Evolutionary conservation across 176 grass and related monocot genomes (phyloP).

Genomic region (Oryza nivara): DNA sequence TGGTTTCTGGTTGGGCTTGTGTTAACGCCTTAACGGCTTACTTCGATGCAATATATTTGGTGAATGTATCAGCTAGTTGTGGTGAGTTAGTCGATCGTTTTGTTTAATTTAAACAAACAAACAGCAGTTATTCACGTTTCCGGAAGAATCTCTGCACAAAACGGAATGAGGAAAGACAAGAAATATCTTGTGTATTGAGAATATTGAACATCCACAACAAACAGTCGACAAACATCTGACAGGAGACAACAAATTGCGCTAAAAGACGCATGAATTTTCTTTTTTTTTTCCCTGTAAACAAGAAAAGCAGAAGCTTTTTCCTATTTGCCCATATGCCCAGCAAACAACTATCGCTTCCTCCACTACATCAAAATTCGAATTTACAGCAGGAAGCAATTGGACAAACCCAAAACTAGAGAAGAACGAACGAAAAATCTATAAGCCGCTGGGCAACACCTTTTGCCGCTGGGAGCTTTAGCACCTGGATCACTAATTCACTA

Average conservation of each 20-base stretch:
- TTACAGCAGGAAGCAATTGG: conserved; percentile 54
- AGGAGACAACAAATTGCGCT: not conserved
- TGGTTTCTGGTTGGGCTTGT: not conserved
- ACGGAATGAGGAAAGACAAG: not conserved
- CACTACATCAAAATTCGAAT: conserved; percentile 59
- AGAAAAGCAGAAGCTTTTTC: not conserved
- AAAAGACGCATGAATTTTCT: not conserved
- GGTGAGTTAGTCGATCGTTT: not conserved
- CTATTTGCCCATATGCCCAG: conserved; percentile 12
- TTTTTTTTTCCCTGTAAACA: conserved; percentile 24
- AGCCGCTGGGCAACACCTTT: conserved; percentile 5
- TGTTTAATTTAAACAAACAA: not conserved
- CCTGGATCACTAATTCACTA: conserved; percentile 29
- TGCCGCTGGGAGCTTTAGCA: not conserved
- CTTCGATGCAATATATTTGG: not conserved
- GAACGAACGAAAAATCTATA: not conserved
- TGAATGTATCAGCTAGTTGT: not conserved
- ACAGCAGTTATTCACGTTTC: not conserved
- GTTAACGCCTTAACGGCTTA: no score
- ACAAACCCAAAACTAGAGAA: conserved; percentile 10
- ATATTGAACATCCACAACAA: not conserved
- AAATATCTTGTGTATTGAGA: not conserved
- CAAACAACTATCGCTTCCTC: conserved; percentile 45
- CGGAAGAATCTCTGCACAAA: not conserved
- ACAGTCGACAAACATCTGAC: not conserved